Base-by-base conservation (phyloP, 208 protist species). In the Leishmania gerbilli region DNA sequence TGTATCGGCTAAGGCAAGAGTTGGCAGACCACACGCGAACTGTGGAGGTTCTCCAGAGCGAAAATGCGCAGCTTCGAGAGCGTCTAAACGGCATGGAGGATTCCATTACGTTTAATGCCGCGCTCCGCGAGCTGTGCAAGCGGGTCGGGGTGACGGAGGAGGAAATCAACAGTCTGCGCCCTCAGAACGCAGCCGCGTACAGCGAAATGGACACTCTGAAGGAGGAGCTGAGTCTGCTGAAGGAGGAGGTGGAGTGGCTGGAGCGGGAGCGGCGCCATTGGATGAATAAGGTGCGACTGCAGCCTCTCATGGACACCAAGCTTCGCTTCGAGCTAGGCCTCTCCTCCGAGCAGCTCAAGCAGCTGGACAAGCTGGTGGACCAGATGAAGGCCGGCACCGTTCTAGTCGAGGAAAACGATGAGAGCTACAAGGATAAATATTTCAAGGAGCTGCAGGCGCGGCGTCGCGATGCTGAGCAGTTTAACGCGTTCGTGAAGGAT, bases 221-320 rank as follows among this genome's bases (percentile, higher is more conserved):
- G 9, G 93, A 92, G 60, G 93, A 98, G 79, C 58, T 96, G 47
- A 87, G 84, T 67, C 79, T 92, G 0, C 84, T 97, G 42, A 96
- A 96, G 81, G 92, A 95, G 72, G 95, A 98, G 79, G 84, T 98
- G 13, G 94, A 95, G 79, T 96, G 93, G 92, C 81, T 98, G 19
- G 95, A 98, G 84, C 89, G 88, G 51, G 95, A 98, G 74, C 87
- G 95, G 2, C 91, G 89, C 5, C 89, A 96, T 72, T 97, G 94
- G 94, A 96, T 97, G 95, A 91, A 96, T 79, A 96, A 96, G 71
- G 95, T 98, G 42, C 93, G 95, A 27, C 83, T 98, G 67, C 93
- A 97, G 82, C 92, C 95, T 2, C 88, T 98, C 3, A 89, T 96
- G 85, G 90, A 96, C 84, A 95, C 94, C 0, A 96, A 97, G 83